A percentile compares a stretch with the other conserved stretches of the same genome.
These are phyloP conservation scores for Paragyromitra xinjiangensis DNA, from an alignment of 495 filamentous ascomycete species.

Conservation along the genomic window DNA sequence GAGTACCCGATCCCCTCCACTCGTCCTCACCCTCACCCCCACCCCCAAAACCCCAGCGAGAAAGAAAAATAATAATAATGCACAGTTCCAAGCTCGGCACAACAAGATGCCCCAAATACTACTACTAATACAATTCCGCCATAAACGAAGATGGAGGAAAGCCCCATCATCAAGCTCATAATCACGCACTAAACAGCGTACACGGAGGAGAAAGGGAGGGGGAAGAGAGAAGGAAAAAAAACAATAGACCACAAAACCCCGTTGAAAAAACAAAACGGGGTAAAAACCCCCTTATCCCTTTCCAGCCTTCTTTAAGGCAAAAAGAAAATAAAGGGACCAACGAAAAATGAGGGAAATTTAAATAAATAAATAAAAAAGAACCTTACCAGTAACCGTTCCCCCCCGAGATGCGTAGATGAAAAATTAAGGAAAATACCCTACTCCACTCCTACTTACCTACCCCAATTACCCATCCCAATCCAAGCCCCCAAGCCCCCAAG, in stretches of 20 bases:
- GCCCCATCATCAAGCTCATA: too few species aligned
- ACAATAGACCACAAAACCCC: conserved; percentile 9
- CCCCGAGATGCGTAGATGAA: conserved; percentile 12
- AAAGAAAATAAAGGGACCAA: conserved; percentile 1
- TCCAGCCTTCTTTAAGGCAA: background rate
- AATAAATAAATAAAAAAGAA: conserved; percentile 7
- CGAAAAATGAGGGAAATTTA: conserved; percentile 11
- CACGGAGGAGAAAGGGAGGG: background rate
- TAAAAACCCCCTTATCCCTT: background rate
- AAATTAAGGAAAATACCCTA: conserved; percentile 2
- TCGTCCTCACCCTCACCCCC: background rate
- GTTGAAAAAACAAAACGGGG: conserved; percentile 9
- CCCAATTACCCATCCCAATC: background rate
- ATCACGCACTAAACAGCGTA: background rate
- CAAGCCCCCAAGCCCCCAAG: background rate
- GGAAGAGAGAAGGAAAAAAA: background rate
- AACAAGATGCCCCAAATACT: background rate
- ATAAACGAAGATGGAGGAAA: background rate
- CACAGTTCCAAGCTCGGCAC: background rate
- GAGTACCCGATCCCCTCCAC: background rate
- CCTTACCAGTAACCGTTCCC: conserved; percentile 16
- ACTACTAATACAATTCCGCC: conserved; percentile 2
- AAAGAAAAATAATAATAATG: background rate
- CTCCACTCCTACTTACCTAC: background rate
- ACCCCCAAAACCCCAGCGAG: background rate